These are phyloP conservation scores for Debaryomyces nepalensis DNA, from an alignment of 1,139 yeast species.

Conservation along the genomic window DNA sequence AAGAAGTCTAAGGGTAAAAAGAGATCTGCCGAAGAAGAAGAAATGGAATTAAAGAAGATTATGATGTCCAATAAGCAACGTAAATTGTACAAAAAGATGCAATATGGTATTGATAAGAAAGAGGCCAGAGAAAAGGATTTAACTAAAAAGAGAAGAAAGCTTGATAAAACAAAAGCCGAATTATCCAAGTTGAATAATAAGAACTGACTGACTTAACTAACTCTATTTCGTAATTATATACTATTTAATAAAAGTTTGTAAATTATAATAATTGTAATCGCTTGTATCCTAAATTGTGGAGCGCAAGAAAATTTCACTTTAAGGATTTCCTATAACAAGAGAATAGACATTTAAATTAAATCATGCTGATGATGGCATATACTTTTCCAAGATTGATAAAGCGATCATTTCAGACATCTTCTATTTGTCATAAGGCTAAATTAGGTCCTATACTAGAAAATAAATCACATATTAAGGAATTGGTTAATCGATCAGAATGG, in stretches of 20 bases:
- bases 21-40: slow-evolving; percentile 65
- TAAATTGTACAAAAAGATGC: slow-evolving; percentile 94
- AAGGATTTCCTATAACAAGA: too few species aligned
- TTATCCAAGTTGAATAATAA: slow-evolving; percentile 43
- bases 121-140: slow-evolving; percentile 77
- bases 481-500: slow-evolving; percentile 34
- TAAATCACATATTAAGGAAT: slow-evolving; percentile 14
- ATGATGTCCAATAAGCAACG: slow-evolving; percentile 98
- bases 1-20: slow-evolving; percentile 36
- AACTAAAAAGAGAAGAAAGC: slow-evolving; percentile 76
- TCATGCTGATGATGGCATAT: neutral
- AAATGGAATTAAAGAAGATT: slow-evolving; percentile 84
- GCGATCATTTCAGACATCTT: slow-evolving; percentile 1
- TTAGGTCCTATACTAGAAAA: slow-evolving; percentile 2
- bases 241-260: slow-evolving; percentile 8
- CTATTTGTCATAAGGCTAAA: slow-evolving; percentile 2
- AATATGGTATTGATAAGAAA: slow-evolving; percentile 85
- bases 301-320: slow-evolving; percentile 10
- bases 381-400: neutral
- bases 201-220: slow-evolving; percentile 12
- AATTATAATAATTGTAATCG: neutral
- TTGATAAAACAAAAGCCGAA: slow-evolving; percentile 69
- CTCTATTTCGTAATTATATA: slow-evolving; percentile 9
- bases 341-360: neutral
- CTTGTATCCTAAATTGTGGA: neutral